Evolutionary conservation across 441 rosid genomes (phyloP).

Genomic region (Breynia disticha): DNA sequence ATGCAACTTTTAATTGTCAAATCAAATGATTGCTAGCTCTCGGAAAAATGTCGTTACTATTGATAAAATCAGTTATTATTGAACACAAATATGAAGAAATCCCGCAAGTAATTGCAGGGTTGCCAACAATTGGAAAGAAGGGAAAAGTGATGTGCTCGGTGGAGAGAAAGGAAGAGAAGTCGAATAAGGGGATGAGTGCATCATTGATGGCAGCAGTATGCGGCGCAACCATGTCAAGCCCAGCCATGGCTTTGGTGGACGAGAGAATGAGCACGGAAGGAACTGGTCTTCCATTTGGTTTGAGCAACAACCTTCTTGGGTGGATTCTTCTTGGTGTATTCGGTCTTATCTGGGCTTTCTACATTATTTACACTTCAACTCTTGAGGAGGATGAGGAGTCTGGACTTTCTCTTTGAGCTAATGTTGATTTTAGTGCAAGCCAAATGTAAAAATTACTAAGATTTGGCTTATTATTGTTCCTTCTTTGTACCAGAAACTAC

Average conservation of each 20-base stretch:
- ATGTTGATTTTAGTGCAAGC: too few species aligned
- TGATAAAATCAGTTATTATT: too few species aligned
- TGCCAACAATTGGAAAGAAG: constrained; percentile 39
- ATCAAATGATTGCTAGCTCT: too few species aligned
- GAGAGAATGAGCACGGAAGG: constrained; percentile 87
- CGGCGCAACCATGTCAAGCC: constrained; percentile 45
- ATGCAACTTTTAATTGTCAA: too few species aligned
- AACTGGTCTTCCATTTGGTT: constrained; percentile 75
- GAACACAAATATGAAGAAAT: too few species aligned
- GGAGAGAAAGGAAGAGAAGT: constrained; percentile 22
- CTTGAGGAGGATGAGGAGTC: constrained; percentile 87
- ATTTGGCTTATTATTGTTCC: too few species aligned
- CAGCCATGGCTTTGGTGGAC: constrained; percentile 76
- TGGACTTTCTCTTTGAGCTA: constrained; percentile 54
- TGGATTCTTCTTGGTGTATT: constrained; percentile 88
- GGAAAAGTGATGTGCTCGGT: constrained; percentile 54
- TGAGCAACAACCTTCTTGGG: constrained; percentile 87
- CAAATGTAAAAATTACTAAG: too few species aligned
- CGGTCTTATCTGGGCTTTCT: constrained; percentile 73
- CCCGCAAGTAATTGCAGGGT: constrained; percentile 27
- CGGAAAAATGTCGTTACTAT: too few species aligned
- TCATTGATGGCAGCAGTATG: constrained; percentile 40
- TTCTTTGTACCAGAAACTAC: too few species aligned
- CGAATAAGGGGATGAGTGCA: constrained; percentile 28
- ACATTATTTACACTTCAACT: constrained; percentile 43